A percentile compares a stretch with the other conserved stretches of the same genome.
Evolutionary conservation across 805 yeast genomes (phyloP).

Genomic region (Yamadazyma laniorum): DNA sequence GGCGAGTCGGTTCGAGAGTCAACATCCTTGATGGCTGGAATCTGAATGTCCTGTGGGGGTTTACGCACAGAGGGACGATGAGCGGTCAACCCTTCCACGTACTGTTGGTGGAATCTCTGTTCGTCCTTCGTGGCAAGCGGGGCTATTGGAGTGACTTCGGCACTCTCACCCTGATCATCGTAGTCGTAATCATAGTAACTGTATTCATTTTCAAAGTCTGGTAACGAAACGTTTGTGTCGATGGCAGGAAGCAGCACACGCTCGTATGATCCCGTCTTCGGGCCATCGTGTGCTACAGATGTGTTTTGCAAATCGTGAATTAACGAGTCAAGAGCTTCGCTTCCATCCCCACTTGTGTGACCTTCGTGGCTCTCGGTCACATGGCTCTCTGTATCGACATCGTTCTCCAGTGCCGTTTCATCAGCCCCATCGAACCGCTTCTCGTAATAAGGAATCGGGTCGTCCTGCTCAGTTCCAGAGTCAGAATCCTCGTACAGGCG

Average conservation of each 20-base stretch:
- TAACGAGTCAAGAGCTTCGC: conserved; percentile 35
- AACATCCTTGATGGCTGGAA: neutral
- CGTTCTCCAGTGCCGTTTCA: conserved; percentile 1
- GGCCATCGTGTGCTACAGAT: conserved; percentile 8
- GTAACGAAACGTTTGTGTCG: conserved; percentile 24
- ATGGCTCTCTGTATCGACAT: neutral
- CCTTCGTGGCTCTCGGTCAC: conserved; percentile 6
- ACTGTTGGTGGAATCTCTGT: conserved; percentile 23
- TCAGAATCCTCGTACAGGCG: conserved; percentile 14
- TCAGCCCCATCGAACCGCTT: conserved; percentile 1
- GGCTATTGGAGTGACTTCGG: conserved; percentile 23
- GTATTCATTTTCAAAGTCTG: conserved; percentile 26
- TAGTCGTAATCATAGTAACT: conserved; percentile 13
- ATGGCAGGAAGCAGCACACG: conserved; percentile 19
- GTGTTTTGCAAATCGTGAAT: conserved; percentile 35
- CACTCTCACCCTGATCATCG: conserved; percentile 12
- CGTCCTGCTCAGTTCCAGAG: conserved; percentile 10
- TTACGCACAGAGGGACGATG: conserved; percentile 35
- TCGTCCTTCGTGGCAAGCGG: conserved; percentile 23
- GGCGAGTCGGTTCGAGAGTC: conserved; percentile 21
- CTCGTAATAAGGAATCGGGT: conserved; percentile 18
- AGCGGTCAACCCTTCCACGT: conserved; percentile 22
- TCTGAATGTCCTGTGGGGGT: conserved; percentile 26
- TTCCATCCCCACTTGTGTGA: neutral
- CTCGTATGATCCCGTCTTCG: neutral